Percentiles rank a stretch among this genome's conserved stretches.
phyloP scores from a whole-genome alignment of 2,329 filamentous ascomycete species.

The Emydomyces testavorans region DNA sequence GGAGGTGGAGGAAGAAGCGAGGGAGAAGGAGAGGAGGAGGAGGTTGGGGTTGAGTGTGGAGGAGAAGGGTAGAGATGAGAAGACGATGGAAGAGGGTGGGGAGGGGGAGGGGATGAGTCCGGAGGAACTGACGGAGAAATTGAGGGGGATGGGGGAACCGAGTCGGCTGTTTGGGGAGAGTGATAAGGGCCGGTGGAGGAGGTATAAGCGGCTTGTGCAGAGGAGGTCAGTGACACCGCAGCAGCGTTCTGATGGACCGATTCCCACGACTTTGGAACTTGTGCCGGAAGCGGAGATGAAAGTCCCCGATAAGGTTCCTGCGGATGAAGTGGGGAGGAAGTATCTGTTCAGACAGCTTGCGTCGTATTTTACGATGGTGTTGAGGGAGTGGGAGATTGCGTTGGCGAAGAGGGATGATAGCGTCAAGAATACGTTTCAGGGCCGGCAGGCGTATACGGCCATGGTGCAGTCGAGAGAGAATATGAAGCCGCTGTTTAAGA shows the following conservation, averaged over 20 bases:
- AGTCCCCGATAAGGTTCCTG: slow-evolving; percentile 51
- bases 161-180: slow-evolving; percentile 68
- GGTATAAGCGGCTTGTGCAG: slow-evolving; percentile 54
- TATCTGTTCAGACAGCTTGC: slow-evolving; percentile 79
- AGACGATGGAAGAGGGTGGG: slow-evolving; percentile 25
- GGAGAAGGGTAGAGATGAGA: slow-evolving; percentile 33
- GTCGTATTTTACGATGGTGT: slow-evolving; percentile 93
- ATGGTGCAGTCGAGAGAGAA: slow-evolving; percentile 83
- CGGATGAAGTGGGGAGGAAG: slow-evolving; percentile 52
- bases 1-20: slow-evolving; percentile 61
- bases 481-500: slow-evolving; percentile 79
- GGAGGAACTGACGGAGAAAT: slow-evolving; percentile 54
- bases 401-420: slow-evolving; percentile 49
- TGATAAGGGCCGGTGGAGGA: slow-evolving; percentile 54
- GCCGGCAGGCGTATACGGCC: slow-evolving; percentile 68
- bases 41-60: slow-evolving; percentile 61
- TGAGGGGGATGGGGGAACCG: slow-evolving; percentile 65
- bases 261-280: slow-evolving; percentile 70
- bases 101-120: slow-evolving; percentile 54
- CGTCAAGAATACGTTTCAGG: slow-evolving; percentile 61
- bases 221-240: slow-evolving; percentile 30
- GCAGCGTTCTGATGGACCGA: slow-evolving; percentile 58
- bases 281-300: slow-evolving; percentile 85
- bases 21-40: slow-evolving; percentile 61
- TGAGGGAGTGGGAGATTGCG: slow-evolving; percentile 73